Base-by-base conservation (phyloP, 495 filamentous ascomycete species). In the Hyaloscypha variabilis region DNA sequence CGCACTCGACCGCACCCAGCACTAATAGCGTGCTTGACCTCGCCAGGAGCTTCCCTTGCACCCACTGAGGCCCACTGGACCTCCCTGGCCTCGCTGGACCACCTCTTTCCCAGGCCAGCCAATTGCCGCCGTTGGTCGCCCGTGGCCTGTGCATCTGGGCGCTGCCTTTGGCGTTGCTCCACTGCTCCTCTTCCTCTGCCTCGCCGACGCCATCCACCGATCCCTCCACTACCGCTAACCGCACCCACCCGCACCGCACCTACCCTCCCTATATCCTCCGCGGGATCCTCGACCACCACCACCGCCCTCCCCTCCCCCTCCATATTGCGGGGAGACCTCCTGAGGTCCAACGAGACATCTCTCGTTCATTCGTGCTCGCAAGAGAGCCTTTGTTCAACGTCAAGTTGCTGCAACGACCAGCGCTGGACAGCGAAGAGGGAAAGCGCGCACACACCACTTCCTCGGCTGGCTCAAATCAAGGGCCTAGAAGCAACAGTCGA, bases 181-280 rank as follows among this genome's bases (percentile, higher is more conserved):
- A 42, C 3, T 14, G 39, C 39, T 34, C 30, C n/a, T n/a, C n/a
- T n/a, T n/a, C n/a, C n/a, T n/a, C n/a, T n/a, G n/a, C n/a, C n/a
- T n/a, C n/a, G 31, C 13, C 13, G n/a, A n/a, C 31, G 13, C 31
- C 14, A 10, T 42, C 39, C 8, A 6, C 17, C 39, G 8, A 42
- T 19, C 8, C 8, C 11, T 46, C 39, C 39, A 46, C 11, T 46
- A 8, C 39, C 39, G 39, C 39, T n/a, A n/a, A 17, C 39, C 39
- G 39, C 8, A 46, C 17, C 39, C 39, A 17, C 39, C 14, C 39
- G 11, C 3, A 46, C 42, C 28, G 3, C 6, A 23, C 29, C 3
- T 31, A 30, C 21, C 39, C 21, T 8, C 21, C 50, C 54, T 65
- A 65, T 65, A 58, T 65, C 62, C 53, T 58, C 53, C 62, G 62